Conservation (phyloP, 2,329 filamentous ascomycete genomes). For the Fusarium penzigii region DNA sequence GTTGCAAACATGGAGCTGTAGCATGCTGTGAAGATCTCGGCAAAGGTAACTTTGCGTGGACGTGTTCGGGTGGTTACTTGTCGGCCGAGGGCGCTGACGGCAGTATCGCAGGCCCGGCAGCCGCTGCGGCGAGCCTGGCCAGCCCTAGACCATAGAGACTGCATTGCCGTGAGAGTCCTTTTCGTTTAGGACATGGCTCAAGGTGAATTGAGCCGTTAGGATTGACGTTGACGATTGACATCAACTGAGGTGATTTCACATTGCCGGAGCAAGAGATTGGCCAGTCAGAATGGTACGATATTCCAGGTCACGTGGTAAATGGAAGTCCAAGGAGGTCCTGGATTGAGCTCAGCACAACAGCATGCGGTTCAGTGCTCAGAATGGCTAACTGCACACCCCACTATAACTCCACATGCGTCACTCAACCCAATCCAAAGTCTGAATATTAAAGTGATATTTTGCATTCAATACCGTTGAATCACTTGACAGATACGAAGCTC, state of each 20-base stretch:
- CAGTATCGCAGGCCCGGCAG: constrained; percentile 61
- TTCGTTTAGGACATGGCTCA: constrained; percentile 25
- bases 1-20: constrained; percentile 69
- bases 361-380: background rate
- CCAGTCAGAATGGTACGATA: constrained; percentile 30
- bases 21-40: constrained; percentile 63
- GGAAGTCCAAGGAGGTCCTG: background rate
- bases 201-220: constrained; percentile 10
- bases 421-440: constrained; percentile 6
- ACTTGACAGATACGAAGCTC: background rate
- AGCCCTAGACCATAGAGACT: constrained; percentile 67
- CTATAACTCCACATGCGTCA: constrained; percentile 22
- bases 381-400: constrained; percentile 28
- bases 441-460: constrained; percentile 4
- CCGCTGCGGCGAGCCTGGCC: constrained; percentile 63
- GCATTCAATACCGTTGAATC: background rate
- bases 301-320: constrained; percentile 23
- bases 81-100: constrained; percentile 49
- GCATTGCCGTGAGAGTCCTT: constrained; percentile 53
- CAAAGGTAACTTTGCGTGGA: constrained; percentile 50
- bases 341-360: background rate
- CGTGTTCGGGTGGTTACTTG: constrained; percentile 51
- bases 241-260: constrained; percentile 28
- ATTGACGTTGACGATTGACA: constrained; percentile 7
- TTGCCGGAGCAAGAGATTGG: constrained; percentile 21